Conservation (phyloP, 2,329 filamentous ascomycete species). For the Aureobasidium zeae region DNA sequence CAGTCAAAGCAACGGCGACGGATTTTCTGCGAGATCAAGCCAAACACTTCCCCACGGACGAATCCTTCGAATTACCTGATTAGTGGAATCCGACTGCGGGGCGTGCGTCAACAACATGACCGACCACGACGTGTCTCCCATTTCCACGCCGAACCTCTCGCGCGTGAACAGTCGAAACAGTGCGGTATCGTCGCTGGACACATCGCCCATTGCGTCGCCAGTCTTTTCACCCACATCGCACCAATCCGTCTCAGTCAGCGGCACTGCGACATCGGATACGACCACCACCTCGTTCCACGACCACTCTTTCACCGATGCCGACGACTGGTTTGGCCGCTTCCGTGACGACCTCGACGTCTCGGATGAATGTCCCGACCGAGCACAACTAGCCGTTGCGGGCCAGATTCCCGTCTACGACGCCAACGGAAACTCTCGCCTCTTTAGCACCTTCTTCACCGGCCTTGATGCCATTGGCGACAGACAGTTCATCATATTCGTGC, state of each 20-base stretch:
- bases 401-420: constrained; percentile 48
- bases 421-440: constrained; percentile 50
- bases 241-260: neutral
- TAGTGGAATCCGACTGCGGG: constrained; percentile 8
- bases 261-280: constrained; percentile 6
- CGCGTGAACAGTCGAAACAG: constrained; percentile 11
- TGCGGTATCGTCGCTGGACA: constrained; percentile 11
- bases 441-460: constrained; percentile 54
- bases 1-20: neutral
- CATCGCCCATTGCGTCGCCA: constrained; percentile 6
- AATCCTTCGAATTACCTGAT: constrained; percentile 12
- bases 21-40: no score
- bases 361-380: constrained; percentile 28
- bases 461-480: constrained; percentile 30
- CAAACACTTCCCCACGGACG: neutral
- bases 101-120: constrained; percentile 6
- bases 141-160: constrained; percentile 13
- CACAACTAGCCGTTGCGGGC: constrained; percentile 26
- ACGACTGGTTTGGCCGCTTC: constrained; percentile 30
- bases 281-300: constrained; percentile 6
- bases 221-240: constrained; percentile 14
- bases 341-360: constrained; percentile 24
- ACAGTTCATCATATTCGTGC: constrained; percentile 33
- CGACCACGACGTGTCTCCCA: constrained; percentile 12
- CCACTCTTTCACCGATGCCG: constrained; percentile 19